Evolutionary conservation across 768 basidiomycete genomes (phyloP).

Genomic region (Clitopilus hobsonii): DNA sequence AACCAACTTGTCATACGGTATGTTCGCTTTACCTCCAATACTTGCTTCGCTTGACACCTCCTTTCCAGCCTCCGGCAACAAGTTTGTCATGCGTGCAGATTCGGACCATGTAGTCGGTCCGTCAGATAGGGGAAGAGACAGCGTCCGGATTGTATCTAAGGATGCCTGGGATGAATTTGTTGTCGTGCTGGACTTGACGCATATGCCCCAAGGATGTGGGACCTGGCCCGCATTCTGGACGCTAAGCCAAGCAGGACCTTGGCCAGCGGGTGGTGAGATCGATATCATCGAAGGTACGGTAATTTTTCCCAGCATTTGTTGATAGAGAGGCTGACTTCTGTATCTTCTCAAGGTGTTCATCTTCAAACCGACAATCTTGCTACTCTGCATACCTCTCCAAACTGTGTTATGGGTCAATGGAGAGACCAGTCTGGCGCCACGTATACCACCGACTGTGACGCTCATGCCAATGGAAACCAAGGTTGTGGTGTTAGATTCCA

Average conservation of each 20-base stretch:
- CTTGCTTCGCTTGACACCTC: background rate
- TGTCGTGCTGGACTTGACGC: conserved; percentile 45
- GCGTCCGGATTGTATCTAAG: conserved; percentile 47
- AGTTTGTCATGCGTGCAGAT: conserved; percentile 60
- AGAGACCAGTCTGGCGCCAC: conserved; percentile 40
- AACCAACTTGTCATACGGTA: conserved; percentile 44
- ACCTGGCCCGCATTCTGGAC: conserved; percentile 52
- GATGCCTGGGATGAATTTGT: conserved; percentile 40
- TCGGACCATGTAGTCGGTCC: conserved; percentile 28
- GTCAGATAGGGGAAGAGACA: conserved; percentile 45
- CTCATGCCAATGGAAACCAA: conserved; percentile 45
- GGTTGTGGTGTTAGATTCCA: conserved; percentile 54
- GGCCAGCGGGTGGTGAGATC: conserved; percentile 25
- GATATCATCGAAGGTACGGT: conserved; percentile 53
- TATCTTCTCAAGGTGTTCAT: conserved; percentile 63
- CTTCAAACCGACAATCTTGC: conserved; percentile 37
- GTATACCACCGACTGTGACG: conserved; percentile 42
- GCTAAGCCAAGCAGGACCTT: background rate
- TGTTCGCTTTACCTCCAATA: conserved; percentile 5
- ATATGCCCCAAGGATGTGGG: conserved; percentile 57
- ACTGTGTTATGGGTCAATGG: conserved; percentile 38
- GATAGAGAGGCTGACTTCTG: background rate
- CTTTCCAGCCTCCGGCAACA: conserved; percentile 26
- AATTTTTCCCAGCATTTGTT: background rate
- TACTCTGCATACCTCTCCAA: conserved; percentile 49